Base-by-base conservation (phyloP, 768 basidiomycete genomes). In the Piloderma croceum region DNA sequence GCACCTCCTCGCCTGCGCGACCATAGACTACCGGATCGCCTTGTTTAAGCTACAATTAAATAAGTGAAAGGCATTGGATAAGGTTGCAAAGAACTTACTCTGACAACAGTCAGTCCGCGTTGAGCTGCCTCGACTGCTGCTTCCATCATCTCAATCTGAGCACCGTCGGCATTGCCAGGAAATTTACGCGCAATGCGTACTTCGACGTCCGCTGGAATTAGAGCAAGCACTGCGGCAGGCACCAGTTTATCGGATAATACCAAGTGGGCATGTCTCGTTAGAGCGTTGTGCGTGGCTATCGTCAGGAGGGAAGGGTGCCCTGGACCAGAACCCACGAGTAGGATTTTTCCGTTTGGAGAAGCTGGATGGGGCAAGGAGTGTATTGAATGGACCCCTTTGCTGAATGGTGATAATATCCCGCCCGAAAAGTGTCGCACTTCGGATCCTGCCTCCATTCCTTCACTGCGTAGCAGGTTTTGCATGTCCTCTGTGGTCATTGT, bases 191-290 rank as follows among this genome's bases (percentile, higher is more conserved):
- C 96, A 51, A 98, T 96, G 35, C 82, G 81, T 6, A 97, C 73
- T 41, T 82, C 74, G 0, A 83, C 75, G 20, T 67, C 62, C 5
- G 69, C 59, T 0, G 93, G 94, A 38, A 98, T 88, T 20, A 97
- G 69, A 0, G 75, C 80, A 15, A 99, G 79, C 7, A 99, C 85
- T 6, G 83, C 79, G 11, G 83, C 73, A 0, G 94, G 94, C 2
- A 98, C 94, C 21, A 99, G 84, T 54, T 99, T 99, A 66, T 99
- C 96, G 11, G 91, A 88, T 10, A 99, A 77, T 9, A 98, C 89
- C 19, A 96, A 68, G 48, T 94, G 82, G 2, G 92, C 90, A 21
- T 79, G 71, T 41, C 73, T 70, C 2, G 87, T 90, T 31, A 99
- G 74, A 0, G 85, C 79, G 13, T 71, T 74, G 50, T 88, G 87